phyloP scores from a whole-genome alignment of 2,329 filamentous ascomycete genomes.

The Fragosphaeria purpurea region DNA sequence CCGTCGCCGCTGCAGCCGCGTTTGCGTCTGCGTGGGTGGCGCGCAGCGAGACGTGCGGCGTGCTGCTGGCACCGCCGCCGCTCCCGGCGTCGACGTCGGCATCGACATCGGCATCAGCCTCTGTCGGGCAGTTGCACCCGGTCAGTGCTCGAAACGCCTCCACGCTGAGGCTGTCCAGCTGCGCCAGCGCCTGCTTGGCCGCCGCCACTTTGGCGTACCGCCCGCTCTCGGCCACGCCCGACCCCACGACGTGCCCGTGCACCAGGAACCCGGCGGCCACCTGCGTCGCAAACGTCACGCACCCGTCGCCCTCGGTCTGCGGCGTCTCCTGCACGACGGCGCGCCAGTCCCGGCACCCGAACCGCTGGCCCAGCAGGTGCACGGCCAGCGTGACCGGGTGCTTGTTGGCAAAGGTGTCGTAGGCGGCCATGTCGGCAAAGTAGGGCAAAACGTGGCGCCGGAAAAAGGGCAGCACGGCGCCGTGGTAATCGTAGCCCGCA shows the following conservation, averaged over 20 bases:
- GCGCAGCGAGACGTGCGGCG: too few relatives aligned
- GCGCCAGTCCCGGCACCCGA: slow-evolving; percentile 54
- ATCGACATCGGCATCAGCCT: not conserved
- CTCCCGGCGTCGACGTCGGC: too few relatives aligned
- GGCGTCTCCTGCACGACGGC: slow-evolving; percentile 43
- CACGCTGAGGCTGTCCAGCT: slow-evolving; percentile 32
- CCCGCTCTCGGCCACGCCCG: slow-evolving; percentile 50
- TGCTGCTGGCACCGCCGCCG: too few relatives aligned
- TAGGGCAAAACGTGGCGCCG: slow-evolving; percentile 60
- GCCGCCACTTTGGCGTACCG: slow-evolving; percentile 64
- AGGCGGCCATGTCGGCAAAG: slow-evolving; percentile 78
- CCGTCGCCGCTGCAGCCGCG: not conserved
- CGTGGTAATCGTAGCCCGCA: slow-evolving; percentile 70
- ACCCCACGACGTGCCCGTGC: slow-evolving; percentile 58
- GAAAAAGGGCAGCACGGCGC: slow-evolving; percentile 68
- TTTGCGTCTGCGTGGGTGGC: not conserved
- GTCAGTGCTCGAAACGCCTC: slow-evolving; percentile 51
- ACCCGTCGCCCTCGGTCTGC: slow-evolving; percentile 22
- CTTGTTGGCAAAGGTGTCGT: slow-evolving; percentile 77
- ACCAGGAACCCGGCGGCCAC: slow-evolving; percentile 67
- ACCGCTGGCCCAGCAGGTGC: slow-evolving; percentile 51
- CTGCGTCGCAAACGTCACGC: slow-evolving; percentile 18
- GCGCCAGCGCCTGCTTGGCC: slow-evolving; percentile 46
- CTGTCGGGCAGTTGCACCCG: slow-evolving; percentile 51
- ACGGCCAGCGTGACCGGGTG: slow-evolving; percentile 72